Base-by-base conservation (phyloP, 306 rosid species). In the Quercus aquifolioides region DNA sequence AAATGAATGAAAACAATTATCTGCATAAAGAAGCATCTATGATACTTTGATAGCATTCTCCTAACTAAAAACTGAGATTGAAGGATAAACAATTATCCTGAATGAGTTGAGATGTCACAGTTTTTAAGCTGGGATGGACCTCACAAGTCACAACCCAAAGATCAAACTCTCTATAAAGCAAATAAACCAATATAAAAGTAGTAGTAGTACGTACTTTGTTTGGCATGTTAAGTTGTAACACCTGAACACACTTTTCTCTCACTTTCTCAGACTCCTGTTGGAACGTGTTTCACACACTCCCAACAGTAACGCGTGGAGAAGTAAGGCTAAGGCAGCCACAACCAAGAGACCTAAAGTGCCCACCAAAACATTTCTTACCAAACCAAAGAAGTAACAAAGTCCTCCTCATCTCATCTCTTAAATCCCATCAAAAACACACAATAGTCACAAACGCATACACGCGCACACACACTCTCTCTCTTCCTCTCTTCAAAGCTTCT, bases 331-430 rank as follows among this genome's bases (percentile, higher is more conserved):
- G 54, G 54, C 14, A 49, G 54, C 54, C 59, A 52, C 20, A 18
- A 23, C 13, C 25, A 28, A 5, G 60, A 1, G 63, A 60, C n/a
- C 18, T 59, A 55, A 76, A 74, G 81, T 74, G 82, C 82, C 88
- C 77, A 82, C 79, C 80, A 79, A 79, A 81, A 73, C 85, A 80
- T 83, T 87, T 80, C 84, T 86, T 68, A 81, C 89, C 88, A 80
- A 90, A 87, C 91, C 77, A 80, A 74, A 69, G 65, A 76, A 74
- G 69, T 74, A 69, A 67, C 87, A 51, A 58, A 74, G 49, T 78
- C 54, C 54, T 49, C 5, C 77, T 65, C 82, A 2, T 67, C 78
- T 64, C 75, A 59, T 78, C 72, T 49, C 26, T 11, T 7, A 18
- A 25, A 58, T 60, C 73, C 30, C 46, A 26, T 15, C 43, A 72